Evolutionary conservation across 768 basidiomycete genomes (phyloP).

Genomic region (Lactifluus piperatus): DNA sequence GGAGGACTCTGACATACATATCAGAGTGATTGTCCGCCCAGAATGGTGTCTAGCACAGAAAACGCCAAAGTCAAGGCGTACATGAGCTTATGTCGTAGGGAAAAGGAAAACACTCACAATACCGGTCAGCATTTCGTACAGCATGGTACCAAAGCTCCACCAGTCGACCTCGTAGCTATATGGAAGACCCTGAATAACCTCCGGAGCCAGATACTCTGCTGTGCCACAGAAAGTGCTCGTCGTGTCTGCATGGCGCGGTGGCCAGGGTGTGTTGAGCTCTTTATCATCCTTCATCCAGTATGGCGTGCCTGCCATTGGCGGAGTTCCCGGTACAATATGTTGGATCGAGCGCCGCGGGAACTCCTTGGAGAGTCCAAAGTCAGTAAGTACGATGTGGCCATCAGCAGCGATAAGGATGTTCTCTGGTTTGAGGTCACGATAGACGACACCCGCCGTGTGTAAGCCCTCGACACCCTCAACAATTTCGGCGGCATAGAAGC

Average conservation of each 20-base stretch:
- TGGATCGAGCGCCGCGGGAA: constrained; percentile 48
- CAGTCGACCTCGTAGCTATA: constrained; percentile 96
- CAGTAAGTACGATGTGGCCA: constrained; percentile 94
- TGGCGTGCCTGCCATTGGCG: constrained; percentile 44
- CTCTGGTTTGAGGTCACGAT: constrained; percentile 95
- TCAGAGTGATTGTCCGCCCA: constrained; percentile 90
- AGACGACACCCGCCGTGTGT: constrained; percentile 91
- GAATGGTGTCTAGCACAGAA: constrained; percentile 64
- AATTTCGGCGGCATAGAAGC: constrained; percentile 97
- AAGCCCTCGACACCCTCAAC: constrained; percentile 94
- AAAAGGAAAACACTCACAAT: constrained; percentile 53
- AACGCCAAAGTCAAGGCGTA: constrained; percentile 14
- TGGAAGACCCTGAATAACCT: constrained; percentile 85
- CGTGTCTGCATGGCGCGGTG: constrained; percentile 45
- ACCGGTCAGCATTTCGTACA: constrained; percentile 95
- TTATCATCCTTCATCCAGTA: constrained; percentile 72
- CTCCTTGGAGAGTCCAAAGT: constrained; percentile 93
- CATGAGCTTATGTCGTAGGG: neutral
- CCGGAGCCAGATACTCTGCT: constrained; percentile 94
- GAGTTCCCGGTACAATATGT: constrained; percentile 37
- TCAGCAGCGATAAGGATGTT: constrained; percentile 91
- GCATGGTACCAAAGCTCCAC: constrained; percentile 98
- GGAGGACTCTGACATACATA: constrained; percentile 89
- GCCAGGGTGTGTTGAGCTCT: constrained; percentile 50
- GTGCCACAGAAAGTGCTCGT: constrained; percentile 91